These are phyloP conservation scores for Daldinia sp. DNA, from an alignment of 2,329 filamentous ascomycete genomes.

Conservation along the genomic window DNA sequence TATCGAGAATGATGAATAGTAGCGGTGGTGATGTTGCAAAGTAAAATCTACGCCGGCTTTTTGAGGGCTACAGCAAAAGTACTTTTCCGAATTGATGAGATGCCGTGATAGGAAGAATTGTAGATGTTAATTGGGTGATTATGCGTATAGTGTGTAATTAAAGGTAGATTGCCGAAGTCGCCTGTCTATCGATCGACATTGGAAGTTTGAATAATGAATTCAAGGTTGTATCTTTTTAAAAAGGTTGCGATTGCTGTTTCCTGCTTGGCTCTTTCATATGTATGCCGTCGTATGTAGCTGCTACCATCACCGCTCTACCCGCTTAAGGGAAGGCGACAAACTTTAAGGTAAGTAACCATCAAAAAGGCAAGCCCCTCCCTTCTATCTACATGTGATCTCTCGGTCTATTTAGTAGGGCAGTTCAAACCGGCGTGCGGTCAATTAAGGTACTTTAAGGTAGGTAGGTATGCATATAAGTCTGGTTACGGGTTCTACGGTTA, in stretches of 20 bases:
- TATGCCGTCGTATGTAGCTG: neutral
- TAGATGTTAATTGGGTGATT: neutral
- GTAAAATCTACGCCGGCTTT: conserved; percentile 23
- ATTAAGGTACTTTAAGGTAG: neutral
- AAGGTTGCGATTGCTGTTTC: neutral
- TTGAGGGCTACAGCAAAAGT: conserved; percentile 14
- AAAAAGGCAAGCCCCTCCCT: neutral
- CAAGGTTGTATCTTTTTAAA: neutral
- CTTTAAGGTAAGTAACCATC: neutral
- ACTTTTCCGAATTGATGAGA: conserved; percentile 6
- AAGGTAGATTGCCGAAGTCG: neutral
- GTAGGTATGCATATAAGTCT: neutral
- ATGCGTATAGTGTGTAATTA: neutral
- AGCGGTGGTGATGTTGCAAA: conserved; percentile 8
- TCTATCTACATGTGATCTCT: neutral
- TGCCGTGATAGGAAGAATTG: conserved; percentile 16
- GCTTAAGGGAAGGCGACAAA: neutral
- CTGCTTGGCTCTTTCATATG: no score
- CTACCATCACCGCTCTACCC: neutral
- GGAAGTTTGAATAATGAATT: no score
- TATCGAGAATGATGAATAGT: conserved; percentile 19
- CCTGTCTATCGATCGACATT: neutral
- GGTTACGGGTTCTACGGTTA: neutral
- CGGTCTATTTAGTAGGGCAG: neutral
- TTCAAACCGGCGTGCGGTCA: neutral